Evolutionary conservation across 1,284 basidiomycete genomes (phyloP), one percentile per base, ranked within the genome.

Genomic region (Rhizoctonia solani): DNA sequence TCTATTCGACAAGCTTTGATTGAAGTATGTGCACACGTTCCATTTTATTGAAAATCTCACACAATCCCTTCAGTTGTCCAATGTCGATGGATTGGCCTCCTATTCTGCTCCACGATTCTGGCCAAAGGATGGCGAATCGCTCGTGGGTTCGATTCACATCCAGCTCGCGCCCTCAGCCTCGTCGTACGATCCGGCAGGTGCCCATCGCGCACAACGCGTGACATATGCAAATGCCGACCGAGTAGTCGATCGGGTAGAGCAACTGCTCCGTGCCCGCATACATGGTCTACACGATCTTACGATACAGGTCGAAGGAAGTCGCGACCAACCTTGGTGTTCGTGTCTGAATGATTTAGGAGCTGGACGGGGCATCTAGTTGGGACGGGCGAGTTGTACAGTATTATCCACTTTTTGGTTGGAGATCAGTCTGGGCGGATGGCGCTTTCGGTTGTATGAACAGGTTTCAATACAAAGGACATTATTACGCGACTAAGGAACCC

Each of bases 111-210:
- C 95, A 0, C 85, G 93, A 16, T 97, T 99, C 78, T 99, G 97
- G 97, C 95, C 95, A 0, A 94, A 97, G 77, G 96, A 98, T 76
- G 85, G 91, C 1, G 84, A 85, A 9, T 88, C 86, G 50, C 76
- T 97, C 34, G 87, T 98, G 72, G 96, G 96, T 19, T 92, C 92
- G 1, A 92, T 99, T 68, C 93, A 93, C 75, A 85, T 98, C 52
- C 91, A 93, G 72, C 80, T 97, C 19, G 80, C 81, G 9, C 82
- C 82, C 0, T 85, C 87, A 0, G 77, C 81, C 1, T 80, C 85
- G 0, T 78, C 83, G 0, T 74, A 80, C 61, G 88, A 91, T 71
- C 82, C 83, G 1, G 77, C 81, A 42, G 82, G 80, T 3, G 83
- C 81, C 41, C 83, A 83, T 75, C 80, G 9, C 80, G 73, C 70